Conservation (phyloP, 2,329 filamentous ascomycete genomes). For the Pseudogymnoascus destructans region DNA sequence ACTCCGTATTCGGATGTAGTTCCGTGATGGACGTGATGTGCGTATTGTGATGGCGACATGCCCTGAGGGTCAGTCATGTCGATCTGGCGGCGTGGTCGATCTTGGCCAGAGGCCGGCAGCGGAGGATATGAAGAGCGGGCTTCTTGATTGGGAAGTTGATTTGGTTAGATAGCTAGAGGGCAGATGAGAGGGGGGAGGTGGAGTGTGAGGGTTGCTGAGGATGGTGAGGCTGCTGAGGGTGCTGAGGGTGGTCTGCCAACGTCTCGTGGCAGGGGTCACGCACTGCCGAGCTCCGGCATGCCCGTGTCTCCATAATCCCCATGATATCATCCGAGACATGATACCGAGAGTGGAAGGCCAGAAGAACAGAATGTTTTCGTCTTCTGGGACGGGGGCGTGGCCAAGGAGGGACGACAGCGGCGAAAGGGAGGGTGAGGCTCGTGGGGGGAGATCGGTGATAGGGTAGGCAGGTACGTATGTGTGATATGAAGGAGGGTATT, state of each 20-base stretch:
- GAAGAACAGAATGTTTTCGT: background rate
- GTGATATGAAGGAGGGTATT: background rate
- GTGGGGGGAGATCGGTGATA: background rate
- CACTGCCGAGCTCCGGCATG: background rate
- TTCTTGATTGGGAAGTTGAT: conserved; percentile 1
- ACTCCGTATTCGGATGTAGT: conserved; percentile 7
- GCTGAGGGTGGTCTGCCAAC: background rate
- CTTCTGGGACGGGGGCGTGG: background rate
- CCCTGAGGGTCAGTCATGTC: background rate
- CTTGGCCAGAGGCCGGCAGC: background rate
- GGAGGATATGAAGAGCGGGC: background rate
- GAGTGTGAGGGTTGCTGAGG: background rate
- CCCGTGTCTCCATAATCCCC: background rate
- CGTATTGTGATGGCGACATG: background rate
- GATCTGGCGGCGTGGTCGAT: background rate
- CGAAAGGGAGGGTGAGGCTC: background rate
- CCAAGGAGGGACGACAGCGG: background rate
- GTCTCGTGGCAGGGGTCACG: conserved; percentile 1
- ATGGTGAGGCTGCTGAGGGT: background rate
- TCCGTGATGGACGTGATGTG: background rate
- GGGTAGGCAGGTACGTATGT: background rate
- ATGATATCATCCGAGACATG: background rate
- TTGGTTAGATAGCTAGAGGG: background rate
- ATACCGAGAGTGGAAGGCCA: background rate
- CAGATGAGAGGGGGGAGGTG: background rate